These are phyloP conservation scores for Colletotrichum sidae DNA, from an alignment of 2,329 filamentous ascomycete species.

Conservation along the genomic window DNA sequence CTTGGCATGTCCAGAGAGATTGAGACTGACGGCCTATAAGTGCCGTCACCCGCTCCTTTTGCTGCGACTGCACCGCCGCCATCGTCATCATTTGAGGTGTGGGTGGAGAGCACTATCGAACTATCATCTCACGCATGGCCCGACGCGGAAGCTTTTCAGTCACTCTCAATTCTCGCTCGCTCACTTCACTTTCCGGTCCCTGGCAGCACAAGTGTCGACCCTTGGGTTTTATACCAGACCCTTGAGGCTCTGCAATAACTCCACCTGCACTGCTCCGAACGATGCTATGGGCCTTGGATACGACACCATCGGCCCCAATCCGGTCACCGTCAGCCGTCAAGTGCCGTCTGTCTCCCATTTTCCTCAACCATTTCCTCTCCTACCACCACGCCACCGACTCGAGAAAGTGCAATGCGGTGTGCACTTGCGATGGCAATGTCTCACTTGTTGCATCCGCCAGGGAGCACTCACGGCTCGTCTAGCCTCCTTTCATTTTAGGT, in stretches of 20 bases:
- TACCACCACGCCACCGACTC: constrained; percentile 11
- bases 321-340: no score
- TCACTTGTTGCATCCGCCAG: constrained; percentile 23
- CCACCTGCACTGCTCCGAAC: not conserved
- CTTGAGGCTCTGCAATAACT: constrained; percentile 16
- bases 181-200: not conserved
- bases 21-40: constrained; percentile 18
- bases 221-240: not conserved
- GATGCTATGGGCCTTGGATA: no score
- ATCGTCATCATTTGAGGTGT: constrained; percentile 22
- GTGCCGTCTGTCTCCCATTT: not conserved
- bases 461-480: constrained; percentile 15
- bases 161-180: not conserved
- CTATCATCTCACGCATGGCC: constrained; percentile 11
- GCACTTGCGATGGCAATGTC: constrained; percentile 25
- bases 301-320: no score
- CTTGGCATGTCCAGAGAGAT: constrained; percentile 5
- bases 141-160: constrained; percentile 15
- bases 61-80: not conserved
- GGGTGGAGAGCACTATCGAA: constrained; percentile 19
- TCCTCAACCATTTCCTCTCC: constrained; percentile 1
- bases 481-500: constrained; percentile 28
- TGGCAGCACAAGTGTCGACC: not conserved
- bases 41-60: not conserved
- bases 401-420: constrained; percentile 29